Base-by-base conservation (phyloP, 176 grass and related monocot genomes). In the Carex myosuroides region DNA sequence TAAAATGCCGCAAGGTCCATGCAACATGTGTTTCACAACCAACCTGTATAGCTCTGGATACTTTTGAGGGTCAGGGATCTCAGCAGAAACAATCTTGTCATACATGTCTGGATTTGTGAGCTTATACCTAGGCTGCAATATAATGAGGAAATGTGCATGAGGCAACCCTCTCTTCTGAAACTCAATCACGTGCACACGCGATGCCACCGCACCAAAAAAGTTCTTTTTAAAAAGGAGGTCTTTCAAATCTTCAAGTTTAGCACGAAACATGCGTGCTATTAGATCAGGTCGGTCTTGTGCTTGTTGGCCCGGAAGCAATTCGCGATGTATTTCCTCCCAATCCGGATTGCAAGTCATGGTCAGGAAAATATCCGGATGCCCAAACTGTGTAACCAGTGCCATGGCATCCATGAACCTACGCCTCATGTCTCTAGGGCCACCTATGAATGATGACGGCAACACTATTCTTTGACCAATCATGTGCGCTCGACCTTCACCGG, bases 1-100 rank as follows among this genome's bases (percentile, higher is more conserved):
- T 56, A 80, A 52, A 29, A 12, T 13, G 8, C 84, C 60, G 18
- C 84, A 86, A 8, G 84, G 84, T 14, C 85, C 85, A 39, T 87
- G 79, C 79, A 83, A 39, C 66, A 87, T 76, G 54, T 87, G 78
- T 17, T 76, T 83, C 5, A 74, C 63, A 20, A 87, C 65, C 62
- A 87, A 17, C 24, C 2, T 42, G 41, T 42, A 42, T 42, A 42
- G 41, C 41, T 61, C 20, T 56, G 64, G 33, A 26, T 87, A 55
- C 6, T 44, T 71, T 13, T 81, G 14, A 32, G 50, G 22, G 35
- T 82, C 35, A 18, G 55, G 85, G 18, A 90, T 80, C 41, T 90
- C 81, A 1, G 56, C 64, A 17, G 2, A 87, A 10, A 87, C 70
- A 0, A 59, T 18, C 8, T 44, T 22, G 44, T 87, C 71, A 74